Conservation (phyloP, 2,329 filamentous ascomycete species). For the Dendrostoma leiphaemia region DNA sequence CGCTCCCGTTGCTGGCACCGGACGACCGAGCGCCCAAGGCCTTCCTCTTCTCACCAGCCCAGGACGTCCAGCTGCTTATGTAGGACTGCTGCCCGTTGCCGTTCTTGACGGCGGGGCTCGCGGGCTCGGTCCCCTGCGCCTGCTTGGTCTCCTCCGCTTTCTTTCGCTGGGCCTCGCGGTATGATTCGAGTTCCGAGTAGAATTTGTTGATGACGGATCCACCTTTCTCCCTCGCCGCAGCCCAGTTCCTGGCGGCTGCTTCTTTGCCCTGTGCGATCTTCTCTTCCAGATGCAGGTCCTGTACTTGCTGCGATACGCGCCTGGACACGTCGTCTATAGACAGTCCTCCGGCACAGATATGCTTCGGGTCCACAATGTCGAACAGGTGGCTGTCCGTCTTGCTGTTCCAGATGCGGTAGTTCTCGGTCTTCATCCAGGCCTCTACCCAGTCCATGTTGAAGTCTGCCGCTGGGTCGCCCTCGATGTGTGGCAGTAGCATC, state of each 20-base stretch:
- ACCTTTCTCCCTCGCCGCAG: constrained; percentile 83
- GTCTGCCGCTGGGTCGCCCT: constrained; percentile 81
- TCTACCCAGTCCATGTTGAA: constrained; percentile 83
- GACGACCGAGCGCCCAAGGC: constrained; percentile 39
- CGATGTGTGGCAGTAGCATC: constrained; percentile 61
- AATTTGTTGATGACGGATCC: constrained; percentile 83
- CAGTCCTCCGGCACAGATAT: constrained; percentile 89
- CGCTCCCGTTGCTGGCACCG: constrained; percentile 18
- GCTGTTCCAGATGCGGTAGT: constrained; percentile 83
- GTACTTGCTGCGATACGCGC: constrained; percentile 84
- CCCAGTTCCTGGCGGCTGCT: constrained; percentile 83
- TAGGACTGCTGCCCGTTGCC: constrained; percentile 46
- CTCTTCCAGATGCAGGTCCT: constrained; percentile 91
- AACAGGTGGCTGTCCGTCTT: constrained; percentile 85
- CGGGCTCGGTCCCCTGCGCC: constrained; percentile 31
- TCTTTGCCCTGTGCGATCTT: constrained; percentile 80
- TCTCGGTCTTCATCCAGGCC: constrained; percentile 85
- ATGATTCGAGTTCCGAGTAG: constrained; percentile 84
- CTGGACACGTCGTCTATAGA: constrained; percentile 94
- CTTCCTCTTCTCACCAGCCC: constrained; percentile 75
- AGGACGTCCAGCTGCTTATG: constrained; percentile 66
- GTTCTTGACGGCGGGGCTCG: constrained; percentile 39
- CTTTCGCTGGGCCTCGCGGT: constrained; percentile 71
- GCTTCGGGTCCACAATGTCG: constrained; percentile 87
- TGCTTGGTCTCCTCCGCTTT: constrained; percentile 52